Percentiles rank a stretch among this genome's conserved stretches.
Evolutionary conservation across 805 yeast species (phyloP).

Genomic region (Lachancea kluyveri): DNA sequence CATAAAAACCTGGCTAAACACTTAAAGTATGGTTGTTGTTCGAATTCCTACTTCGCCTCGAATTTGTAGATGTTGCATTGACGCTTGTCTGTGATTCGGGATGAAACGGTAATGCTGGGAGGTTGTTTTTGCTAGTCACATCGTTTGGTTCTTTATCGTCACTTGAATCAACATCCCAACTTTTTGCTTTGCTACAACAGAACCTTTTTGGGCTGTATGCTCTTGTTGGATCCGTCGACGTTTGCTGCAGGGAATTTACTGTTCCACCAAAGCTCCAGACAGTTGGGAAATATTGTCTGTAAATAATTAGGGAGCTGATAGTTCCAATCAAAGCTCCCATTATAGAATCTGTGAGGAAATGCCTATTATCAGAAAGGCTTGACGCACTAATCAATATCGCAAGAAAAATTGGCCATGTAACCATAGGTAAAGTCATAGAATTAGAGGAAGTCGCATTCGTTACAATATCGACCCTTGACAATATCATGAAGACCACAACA

Average conservation of each 20-base stretch:
- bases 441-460: slow-evolving; percentile 4
- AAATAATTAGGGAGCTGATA: slow-evolving; percentile 1
- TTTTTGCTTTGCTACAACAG: background rate
- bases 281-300: slow-evolving; percentile 3
- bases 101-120: no score
- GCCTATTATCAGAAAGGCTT: slow-evolving; percentile 6
- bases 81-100: no score
- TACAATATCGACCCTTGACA: slow-evolving; percentile 6
- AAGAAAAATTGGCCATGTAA: slow-evolving; percentile 4
- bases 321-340: slow-evolving; percentile 5
- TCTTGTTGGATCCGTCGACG: no score
- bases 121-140: no score
- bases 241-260: background rate
- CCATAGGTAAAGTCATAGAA: slow-evolving; percentile 4
- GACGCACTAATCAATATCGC: slow-evolving; percentile 5
- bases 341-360: slow-evolving; percentile 4
- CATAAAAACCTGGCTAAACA: no score
- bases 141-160: no score
- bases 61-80: no score
- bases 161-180: slow-evolving; percentile 5
- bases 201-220: slow-evolving; percentile 2
- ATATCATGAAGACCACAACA: slow-evolving; percentile 3
- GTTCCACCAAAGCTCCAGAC: slow-evolving; percentile 2
- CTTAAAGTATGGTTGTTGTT: no score
- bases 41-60: no score